Evolutionary conservation across 371 early-diverging fungal species (phyloP).

Genomic region (Blakeslea trispora): DNA sequence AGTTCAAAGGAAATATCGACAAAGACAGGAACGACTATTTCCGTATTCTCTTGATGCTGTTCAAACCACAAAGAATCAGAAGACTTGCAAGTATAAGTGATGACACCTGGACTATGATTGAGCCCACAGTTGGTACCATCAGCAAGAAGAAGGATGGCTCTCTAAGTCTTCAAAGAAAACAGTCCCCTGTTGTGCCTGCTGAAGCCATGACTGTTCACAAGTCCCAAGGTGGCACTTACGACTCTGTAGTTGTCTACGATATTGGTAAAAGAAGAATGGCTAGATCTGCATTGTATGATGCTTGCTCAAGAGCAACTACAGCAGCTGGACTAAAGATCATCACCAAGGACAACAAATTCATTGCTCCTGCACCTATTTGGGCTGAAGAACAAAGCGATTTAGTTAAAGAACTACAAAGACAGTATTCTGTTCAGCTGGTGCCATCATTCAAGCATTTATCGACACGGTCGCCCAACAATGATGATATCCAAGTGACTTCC

Average conservation of each 20-base stretch:
- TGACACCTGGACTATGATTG: not conserved
- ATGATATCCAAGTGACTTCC: too few species aligned
- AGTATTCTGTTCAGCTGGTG: too few species aligned
- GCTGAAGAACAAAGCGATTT: too few species aligned
- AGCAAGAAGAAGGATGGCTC: too few species aligned
- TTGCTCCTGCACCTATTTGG: too few species aligned
- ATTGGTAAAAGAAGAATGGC: not conserved
- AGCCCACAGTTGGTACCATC: not conserved
- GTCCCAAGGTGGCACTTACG: not conserved
- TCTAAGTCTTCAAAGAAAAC: not conserved
- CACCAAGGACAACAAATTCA: not conserved
- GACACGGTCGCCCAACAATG: too few species aligned
- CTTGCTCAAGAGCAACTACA: not conserved
- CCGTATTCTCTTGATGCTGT: not conserved
- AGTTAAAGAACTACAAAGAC: too few species aligned
- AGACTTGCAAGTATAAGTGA: too few species aligned
- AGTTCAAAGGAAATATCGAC: not conserved
- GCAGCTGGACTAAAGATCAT: not conserved
- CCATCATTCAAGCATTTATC: too few species aligned
- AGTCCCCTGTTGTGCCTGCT: not conserved
- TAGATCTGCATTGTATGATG: not conserved
- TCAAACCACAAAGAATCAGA: not conserved
- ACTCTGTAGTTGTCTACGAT: not conserved
- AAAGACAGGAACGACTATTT: not conserved
- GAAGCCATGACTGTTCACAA: conserved; percentile 1